phyloP scores from a whole-genome alignment of 192 early-diverging fungal genomes.

The Backusella tuberculispora region DNA sequence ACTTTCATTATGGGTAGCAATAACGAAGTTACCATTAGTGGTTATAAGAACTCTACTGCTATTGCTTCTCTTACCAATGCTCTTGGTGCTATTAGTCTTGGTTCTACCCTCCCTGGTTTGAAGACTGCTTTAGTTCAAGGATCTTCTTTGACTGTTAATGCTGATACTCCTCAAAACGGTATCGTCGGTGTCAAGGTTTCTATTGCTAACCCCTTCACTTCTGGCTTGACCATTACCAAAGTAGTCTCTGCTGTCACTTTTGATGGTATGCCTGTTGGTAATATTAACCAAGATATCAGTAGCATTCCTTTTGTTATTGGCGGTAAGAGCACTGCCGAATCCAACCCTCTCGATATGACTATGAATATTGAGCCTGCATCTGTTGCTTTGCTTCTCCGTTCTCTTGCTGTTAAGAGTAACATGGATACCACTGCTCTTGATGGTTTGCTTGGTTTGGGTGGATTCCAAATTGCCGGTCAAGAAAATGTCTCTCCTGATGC shows the following conservation, averaged over 20 bases:
- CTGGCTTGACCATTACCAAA: slow-evolving; percentile 50
- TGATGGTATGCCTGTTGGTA: slow-evolving; percentile 46
- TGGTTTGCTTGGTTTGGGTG: slow-evolving; percentile 49
- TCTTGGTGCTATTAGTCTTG: slow-evolving; percentile 47
- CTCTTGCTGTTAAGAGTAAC: slow-evolving; percentile 48
- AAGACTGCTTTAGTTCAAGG: slow-evolving; percentile 46
- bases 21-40: slow-evolving; percentile 45
- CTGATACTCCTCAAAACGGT: slow-evolving; percentile 46
- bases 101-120: slow-evolving; percentile 53
- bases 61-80: slow-evolving; percentile 52
- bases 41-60: slow-evolving; percentile 47
- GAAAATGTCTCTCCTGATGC: slow-evolving; percentile 26
- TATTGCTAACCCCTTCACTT: slow-evolving; percentile 59
- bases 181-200: slow-evolving; percentile 51
- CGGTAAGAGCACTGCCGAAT: slow-evolving; percentile 46
- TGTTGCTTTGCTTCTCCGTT: slow-evolving; percentile 49
- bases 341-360: slow-evolving; percentile 38
- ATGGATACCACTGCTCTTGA: slow-evolving; percentile 51
- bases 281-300: slow-evolving; percentile 51
- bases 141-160: slow-evolving; percentile 45
- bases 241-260: slow-evolving; percentile 52
- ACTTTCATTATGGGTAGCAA: slow-evolving; percentile 53
- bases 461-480: slow-evolving; percentile 41
- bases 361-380: slow-evolving; percentile 59
- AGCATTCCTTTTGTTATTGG: slow-evolving; percentile 43